phyloP scores from a whole-genome alignment of 176 grass and related monocot species.

The Hsuehochloa calcarea region DNA sequence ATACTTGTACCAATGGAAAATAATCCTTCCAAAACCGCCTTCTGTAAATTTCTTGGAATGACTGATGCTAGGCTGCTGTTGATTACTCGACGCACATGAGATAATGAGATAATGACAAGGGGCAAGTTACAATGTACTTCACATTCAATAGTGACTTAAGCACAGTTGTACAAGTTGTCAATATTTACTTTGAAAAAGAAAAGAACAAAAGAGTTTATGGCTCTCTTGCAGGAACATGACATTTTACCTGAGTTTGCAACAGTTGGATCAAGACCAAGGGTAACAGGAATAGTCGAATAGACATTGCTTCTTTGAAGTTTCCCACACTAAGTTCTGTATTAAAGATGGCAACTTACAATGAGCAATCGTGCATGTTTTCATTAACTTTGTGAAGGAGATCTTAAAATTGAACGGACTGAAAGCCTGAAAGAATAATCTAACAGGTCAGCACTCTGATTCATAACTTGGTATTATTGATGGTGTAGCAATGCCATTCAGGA shows the following conservation, averaged over 20 bases:
- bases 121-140: neutral
- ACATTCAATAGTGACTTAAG: neutral
- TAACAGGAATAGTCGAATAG: constrained; percentile 75
- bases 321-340: constrained; percentile 85
- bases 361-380: constrained; percentile 12
- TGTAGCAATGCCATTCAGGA: constrained; percentile 55
- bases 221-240: neutral
- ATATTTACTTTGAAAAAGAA: neutral
- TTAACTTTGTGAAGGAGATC: constrained; percentile 12
- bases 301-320: constrained; percentile 93
- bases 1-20: constrained; percentile 90
- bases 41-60: constrained; percentile 67
- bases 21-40: constrained; percentile 65
- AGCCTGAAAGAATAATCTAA: constrained; percentile 47
- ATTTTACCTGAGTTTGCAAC: constrained; percentile 88
- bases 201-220: constrained; percentile 5
- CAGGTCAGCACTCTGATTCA: constrained; percentile 75
- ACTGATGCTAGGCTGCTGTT: constrained; percentile 70
- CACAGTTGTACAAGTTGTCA: constrained; percentile 10
- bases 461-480: constrained; percentile 76
- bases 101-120: neutral
- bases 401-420: constrained; percentile 12
- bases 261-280: constrained; percentile 87
- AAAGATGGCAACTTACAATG: constrained; percentile 82
- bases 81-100: constrained; percentile 61